Conservation (phyloP, 192 early-diverging fungal genomes). For the Coemansia sp. region DNA sequence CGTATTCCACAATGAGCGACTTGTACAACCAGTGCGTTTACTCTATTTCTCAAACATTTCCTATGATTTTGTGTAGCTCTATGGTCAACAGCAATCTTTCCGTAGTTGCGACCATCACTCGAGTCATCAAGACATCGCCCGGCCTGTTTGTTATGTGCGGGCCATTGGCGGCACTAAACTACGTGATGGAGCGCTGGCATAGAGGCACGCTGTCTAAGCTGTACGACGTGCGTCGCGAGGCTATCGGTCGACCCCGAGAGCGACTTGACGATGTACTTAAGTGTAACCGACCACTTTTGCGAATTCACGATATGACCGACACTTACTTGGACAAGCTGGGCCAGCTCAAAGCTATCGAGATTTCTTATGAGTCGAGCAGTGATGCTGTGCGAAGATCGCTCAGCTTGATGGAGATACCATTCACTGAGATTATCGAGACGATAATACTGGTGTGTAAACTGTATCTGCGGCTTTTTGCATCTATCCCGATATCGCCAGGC, state of each 20-base stretch:
- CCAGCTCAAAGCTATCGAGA: not conserved
- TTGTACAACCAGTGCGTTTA: not conserved
- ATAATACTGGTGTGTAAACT: constrained; percentile 3
- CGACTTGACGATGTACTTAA: not conserved
- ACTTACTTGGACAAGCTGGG: not conserved
- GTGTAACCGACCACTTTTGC: constrained; percentile 2
- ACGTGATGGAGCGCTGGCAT: not conserved
- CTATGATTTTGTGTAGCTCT: not conserved
- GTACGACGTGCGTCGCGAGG: not conserved
- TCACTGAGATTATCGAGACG: not conserved
- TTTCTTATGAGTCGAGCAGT: not conserved
- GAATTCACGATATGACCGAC: constrained; percentile 9
- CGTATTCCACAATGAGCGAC: not conserved
- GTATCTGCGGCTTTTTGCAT: not conserved
- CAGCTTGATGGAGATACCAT: not conserved
- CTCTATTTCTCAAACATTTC: not conserved
- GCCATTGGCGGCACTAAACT: not conserved
- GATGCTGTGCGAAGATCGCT: not conserved
- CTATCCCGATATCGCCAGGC: not conserved
- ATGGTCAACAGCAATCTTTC: not conserved
- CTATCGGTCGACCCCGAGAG: not conserved
- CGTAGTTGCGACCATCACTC: not conserved
- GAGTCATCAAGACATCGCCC: constrained; percentile 7
- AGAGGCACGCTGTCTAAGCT: not conserved
- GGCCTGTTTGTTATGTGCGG: not conserved